Evolutionary conservation across 495 filamentous ascomycete species (phyloP).

Genomic region (Hypomontagnella submonticulosa): DNA sequence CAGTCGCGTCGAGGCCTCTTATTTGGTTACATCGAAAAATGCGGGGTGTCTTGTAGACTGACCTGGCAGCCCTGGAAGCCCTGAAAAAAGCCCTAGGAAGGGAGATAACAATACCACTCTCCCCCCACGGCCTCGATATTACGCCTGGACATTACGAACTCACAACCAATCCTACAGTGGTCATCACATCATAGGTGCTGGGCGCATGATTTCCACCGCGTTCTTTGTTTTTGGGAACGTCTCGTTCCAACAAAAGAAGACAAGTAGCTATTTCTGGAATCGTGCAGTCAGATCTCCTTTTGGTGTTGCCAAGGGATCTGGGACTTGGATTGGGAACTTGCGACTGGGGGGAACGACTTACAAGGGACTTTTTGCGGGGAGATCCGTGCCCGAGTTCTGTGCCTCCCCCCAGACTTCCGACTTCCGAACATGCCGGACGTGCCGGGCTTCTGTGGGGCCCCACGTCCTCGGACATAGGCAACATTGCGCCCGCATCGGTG

Average conservation of each 20-base stretch:
- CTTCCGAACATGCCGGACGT: slow-evolving; percentile 34
- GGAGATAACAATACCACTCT: slow-evolving; percentile 37
- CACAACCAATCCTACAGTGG: slow-evolving; percentile 17
- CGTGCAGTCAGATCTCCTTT: slow-evolving; percentile 6
- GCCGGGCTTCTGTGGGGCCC: slow-evolving; percentile 36
- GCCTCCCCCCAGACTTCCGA: slow-evolving; percentile 1
- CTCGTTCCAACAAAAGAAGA: not conserved
- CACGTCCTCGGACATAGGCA: slow-evolving; percentile 33
- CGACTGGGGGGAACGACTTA: not conserved
- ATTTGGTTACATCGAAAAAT: slow-evolving; percentile 39
- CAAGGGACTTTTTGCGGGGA: slow-evolving; percentile 5
- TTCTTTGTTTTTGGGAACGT: not conserved
- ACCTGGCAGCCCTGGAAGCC: slow-evolving; percentile 5
- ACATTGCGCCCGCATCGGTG: slow-evolving; percentile 23
- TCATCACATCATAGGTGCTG: slow-evolving; percentile 16
- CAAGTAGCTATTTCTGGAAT: slow-evolving; percentile 5
- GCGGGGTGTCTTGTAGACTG: slow-evolving; percentile 35
- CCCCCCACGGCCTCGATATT: slow-evolving; percentile 35
- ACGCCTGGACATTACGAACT: slow-evolving; percentile 21
- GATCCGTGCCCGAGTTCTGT: slow-evolving; percentile 27
- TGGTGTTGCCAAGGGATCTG: slow-evolving; percentile 20
- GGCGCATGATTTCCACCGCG: slow-evolving; percentile 21
- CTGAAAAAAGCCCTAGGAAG: slow-evolving; percentile 6
- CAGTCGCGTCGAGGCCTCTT: slow-evolving; percentile 23
- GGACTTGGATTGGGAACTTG: slow-evolving; percentile 4